A percentile compares a stretch with the other conserved stretches of the same genome.
Evolutionary conservation across 305 asterid genomes (phyloP).

Genomic region (Solanum aculeatissimum): DNA sequence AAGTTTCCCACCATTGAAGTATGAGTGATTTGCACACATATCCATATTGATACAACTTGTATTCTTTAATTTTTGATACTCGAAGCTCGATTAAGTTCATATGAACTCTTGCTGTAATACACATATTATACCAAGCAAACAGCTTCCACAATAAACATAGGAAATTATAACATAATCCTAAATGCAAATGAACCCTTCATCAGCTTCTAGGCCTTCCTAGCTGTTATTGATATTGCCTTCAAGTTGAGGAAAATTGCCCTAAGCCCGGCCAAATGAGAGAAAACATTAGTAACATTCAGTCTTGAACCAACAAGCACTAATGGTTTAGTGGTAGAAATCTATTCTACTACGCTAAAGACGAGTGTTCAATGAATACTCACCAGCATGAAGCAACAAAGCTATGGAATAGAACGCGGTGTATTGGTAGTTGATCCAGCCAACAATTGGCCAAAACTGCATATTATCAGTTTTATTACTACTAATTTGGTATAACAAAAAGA

Average conservation of each 20-base stretch:
- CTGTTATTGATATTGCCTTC: slow-evolving; percentile 18
- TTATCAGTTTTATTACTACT: not conserved
- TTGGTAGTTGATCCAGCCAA: slow-evolving; percentile 30
- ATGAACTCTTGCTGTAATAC: not conserved
- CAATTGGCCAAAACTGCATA: slow-evolving; percentile 25
- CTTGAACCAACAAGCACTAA: not conserved
- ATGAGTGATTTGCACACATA: not conserved
- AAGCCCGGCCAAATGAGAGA: not conserved
- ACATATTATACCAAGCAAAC: not conserved
- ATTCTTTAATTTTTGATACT: not conserved
- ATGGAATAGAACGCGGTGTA: slow-evolving; percentile 22
- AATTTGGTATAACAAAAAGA: not conserved
- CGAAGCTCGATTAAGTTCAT: not conserved
- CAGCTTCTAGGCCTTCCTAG: slow-evolving; percentile 6
- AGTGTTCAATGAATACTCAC: not conserved
- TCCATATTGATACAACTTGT: not conserved
- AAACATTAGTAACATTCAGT: not conserved
- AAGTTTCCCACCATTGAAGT: no score
- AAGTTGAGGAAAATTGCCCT: slow-evolving; percentile 24
- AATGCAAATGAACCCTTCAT: not conserved
- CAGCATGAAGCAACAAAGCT: slow-evolving; percentile 22
- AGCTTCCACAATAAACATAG: not conserved
- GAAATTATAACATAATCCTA: not conserved
- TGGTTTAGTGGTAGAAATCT: not conserved
- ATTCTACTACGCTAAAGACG: not conserved